phyloP scores from a whole-genome alignment of 2,329 filamentous ascomycete species.

The Westerdykella aurantiaca region DNA sequence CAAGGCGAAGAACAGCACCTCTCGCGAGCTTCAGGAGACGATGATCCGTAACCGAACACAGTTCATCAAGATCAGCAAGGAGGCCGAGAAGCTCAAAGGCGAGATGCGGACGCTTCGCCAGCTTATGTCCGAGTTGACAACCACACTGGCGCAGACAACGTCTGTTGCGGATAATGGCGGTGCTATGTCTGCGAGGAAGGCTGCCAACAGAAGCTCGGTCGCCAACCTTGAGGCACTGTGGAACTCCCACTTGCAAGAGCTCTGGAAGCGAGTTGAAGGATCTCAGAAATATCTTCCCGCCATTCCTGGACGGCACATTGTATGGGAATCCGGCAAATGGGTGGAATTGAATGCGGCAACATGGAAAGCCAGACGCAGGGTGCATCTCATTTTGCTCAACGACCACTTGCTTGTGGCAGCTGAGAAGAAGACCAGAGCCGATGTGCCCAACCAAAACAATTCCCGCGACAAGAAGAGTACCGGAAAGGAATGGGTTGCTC shows the following conservation, averaged over 20 bases:
- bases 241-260: slow-evolving; percentile 63
- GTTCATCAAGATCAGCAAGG: slow-evolving; percentile 99
- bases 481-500: slow-evolving; percentile 70
- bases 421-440: slow-evolving; percentile 85
- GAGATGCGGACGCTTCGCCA: slow-evolving; percentile 90
- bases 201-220: slow-evolving; percentile 85
- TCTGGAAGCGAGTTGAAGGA: slow-evolving; percentile 97
- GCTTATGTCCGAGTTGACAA: slow-evolving; percentile 82
- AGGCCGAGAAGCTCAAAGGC: slow-evolving; percentile 93
- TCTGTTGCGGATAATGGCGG: slow-evolving; percentile 37
- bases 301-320: slow-evolving; percentile 82
- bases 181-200: slow-evolving; percentile 43
- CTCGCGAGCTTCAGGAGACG: slow-evolving; percentile 83
- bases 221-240: slow-evolving; percentile 65
- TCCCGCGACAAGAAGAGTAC: slow-evolving; percentile 37
- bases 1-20: slow-evolving; percentile 70
- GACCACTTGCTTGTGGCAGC: slow-evolving; percentile 89
- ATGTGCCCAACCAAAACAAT: slow-evolving; percentile 49
- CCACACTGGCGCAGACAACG: slow-evolving; percentile 43
- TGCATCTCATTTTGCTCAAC: slow-evolving; percentile 89
- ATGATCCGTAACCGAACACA: slow-evolving; percentile 96
- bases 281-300: slow-evolving; percentile 96
- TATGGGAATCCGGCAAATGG: slow-evolving; percentile 89
- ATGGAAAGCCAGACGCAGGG: slow-evolving; percentile 84
- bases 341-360: slow-evolving; percentile 96